Evolutionary conservation across 352 stramenopile genomes (phyloP).

Genomic region (Phytopythium helicoides): DNA sequence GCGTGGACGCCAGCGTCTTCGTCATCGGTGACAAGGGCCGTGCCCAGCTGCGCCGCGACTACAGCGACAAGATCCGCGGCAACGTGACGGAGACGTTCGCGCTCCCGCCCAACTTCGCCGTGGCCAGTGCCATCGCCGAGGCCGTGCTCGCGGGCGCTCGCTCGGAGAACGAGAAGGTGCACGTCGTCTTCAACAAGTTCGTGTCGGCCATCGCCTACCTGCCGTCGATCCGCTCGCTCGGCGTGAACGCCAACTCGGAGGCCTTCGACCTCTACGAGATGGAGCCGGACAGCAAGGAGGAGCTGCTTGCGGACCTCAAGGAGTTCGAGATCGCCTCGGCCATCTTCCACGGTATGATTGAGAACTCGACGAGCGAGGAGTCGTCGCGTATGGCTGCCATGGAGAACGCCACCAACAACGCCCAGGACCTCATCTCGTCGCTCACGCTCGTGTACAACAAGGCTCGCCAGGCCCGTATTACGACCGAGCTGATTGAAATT

Average conservation of each 20-base stretch:
- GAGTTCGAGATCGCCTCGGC: constrained; percentile 90
- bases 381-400: constrained; percentile 99
- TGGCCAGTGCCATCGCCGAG: constrained; percentile 91
- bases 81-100: constrained; percentile 84
- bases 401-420: constrained; percentile 99
- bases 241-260: constrained; percentile 58
- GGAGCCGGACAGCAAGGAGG: constrained; percentile 97
- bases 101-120: constrained; percentile 88
- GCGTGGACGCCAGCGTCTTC: constrained; percentile 85
- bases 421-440: constrained; percentile 96
- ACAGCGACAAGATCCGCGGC: constrained; percentile 57
- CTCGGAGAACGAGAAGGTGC: constrained; percentile 92
- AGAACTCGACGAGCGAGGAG: constrained; percentile 97
- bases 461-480: constrained; percentile 95
- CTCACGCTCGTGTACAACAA: constrained; percentile 91
- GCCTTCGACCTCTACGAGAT: constrained; percentile 95
- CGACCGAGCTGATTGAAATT: constrained; percentile 98
- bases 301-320: constrained; percentile 96
- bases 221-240: constrained; percentile 86
- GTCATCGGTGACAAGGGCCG: constrained; percentile 97
- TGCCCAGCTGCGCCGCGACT: constrained; percentile 89
- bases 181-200: constrained; percentile 98
- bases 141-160: constrained; percentile 65
- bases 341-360: constrained; percentile 97
- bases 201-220: constrained; percentile 95